Evolutionary conservation across 805 yeast species (phyloP).

Genomic region (Naumovozyma castellii): DNA sequence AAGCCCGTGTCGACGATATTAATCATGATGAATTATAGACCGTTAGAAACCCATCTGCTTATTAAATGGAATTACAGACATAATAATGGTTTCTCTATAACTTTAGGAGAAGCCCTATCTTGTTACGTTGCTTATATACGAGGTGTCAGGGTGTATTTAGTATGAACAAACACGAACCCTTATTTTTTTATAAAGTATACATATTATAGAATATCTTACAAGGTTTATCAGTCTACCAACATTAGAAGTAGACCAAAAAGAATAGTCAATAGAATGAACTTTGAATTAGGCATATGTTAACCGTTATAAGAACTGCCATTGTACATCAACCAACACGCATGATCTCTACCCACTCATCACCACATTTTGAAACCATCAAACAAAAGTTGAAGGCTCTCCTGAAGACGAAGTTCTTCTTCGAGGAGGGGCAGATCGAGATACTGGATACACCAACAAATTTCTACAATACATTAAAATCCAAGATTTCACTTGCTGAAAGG

Average conservation of each 20-base stretch:
- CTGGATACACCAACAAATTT: constrained; percentile 62
- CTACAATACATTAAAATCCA: constrained; percentile 51
- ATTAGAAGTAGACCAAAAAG: background rate
- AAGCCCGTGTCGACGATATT: background rate
- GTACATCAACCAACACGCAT: background rate
- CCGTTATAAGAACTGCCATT: background rate
- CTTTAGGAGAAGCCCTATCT: background rate
- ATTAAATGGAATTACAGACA: too few species aligned
- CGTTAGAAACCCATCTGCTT: background rate
- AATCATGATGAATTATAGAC: background rate
- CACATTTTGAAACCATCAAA: background rate
- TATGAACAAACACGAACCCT: background rate
- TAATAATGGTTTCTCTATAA: too few species aligned
- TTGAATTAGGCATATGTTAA: background rate
- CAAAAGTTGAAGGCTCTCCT: constrained; percentile 2
- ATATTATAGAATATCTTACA: too few species aligned
- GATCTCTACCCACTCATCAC: background rate
- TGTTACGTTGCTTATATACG: background rate
- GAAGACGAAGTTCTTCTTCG: constrained; percentile 44
- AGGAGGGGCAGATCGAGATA: constrained; percentile 48
- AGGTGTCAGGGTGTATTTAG: background rate
- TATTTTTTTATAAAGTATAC: too few species aligned
- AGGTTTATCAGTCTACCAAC: too few species aligned
- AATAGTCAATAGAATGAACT: background rate
- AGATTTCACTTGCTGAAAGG: constrained; percentile 50